Evolutionary conservation across 371 early-diverging fungal genomes (phyloP).

Genomic region (Mucor mucedo): DNA sequence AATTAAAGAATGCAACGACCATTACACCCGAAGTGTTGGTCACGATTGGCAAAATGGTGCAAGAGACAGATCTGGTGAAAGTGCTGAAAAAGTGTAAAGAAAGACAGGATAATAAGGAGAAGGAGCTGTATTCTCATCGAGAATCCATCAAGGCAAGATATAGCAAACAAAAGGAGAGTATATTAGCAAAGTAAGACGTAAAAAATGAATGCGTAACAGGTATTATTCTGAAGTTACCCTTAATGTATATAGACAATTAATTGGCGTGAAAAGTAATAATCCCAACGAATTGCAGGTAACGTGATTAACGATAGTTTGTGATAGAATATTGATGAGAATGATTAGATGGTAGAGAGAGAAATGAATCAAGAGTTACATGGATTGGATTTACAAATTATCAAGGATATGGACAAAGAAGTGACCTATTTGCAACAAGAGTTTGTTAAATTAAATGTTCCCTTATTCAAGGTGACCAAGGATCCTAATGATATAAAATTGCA

Average conservation of each 20-base stretch:
- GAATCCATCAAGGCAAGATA: slow-evolving; percentile 31
- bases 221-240: not conserved
- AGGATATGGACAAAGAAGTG: slow-evolving; percentile 41
- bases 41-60: slow-evolving; percentile 35
- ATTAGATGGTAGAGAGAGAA: slow-evolving; percentile 33
- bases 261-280: slow-evolving; percentile 11
- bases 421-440: slow-evolving; percentile 36
- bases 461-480: slow-evolving; percentile 40
- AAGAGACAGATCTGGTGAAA: slow-evolving; percentile 40
- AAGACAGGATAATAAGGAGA: slow-evolving; percentile 44
- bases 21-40: slow-evolving; percentile 48
- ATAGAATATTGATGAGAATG: not conserved
- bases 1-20: slow-evolving; percentile 28
- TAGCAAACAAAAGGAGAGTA: slow-evolving; percentile 33
- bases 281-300: slow-evolving; percentile 5
- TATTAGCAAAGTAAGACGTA: slow-evolving; percentile 39
- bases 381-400: slow-evolving; percentile 41
- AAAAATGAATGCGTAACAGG: not conserved
- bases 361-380: slow-evolving; percentile 28
- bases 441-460: slow-evolving; percentile 44
- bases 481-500: slow-evolving; percentile 39
- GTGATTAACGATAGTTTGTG: not conserved
- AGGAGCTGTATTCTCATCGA: slow-evolving; percentile 37
- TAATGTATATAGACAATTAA: slow-evolving; percentile 3
- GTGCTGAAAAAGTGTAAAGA: slow-evolving; percentile 34